Conservation (phyloP, 768 basidiomycete species). For the Macrolepiota dolichaula region DNA sequence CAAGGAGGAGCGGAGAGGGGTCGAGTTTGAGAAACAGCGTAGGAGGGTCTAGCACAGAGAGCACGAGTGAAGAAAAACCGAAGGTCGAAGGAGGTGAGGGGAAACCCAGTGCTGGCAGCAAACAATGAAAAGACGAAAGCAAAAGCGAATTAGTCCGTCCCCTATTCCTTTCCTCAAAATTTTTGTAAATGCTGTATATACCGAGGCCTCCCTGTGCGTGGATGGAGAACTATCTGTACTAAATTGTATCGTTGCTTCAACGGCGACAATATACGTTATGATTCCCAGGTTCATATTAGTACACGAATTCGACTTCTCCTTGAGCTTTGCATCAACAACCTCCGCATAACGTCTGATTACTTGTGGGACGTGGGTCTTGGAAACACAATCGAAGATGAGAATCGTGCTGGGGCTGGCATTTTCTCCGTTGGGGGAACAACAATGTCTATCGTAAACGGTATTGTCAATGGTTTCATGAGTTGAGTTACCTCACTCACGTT, state of each 20-base stretch:
- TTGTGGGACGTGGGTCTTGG: neutral
- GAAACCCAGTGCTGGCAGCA: too few species aligned
- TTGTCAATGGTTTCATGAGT: neutral
- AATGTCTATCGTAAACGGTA: neutral
- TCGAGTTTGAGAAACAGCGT: neutral
- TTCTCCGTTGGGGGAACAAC: neutral
- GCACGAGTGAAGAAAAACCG: neutral
- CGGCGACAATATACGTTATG: too few species aligned
- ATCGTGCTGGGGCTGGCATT: neutral
- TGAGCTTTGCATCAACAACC: neutral
- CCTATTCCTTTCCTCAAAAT: neutral
- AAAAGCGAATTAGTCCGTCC: too few species aligned
- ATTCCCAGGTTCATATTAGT: too few species aligned
- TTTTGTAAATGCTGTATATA: neutral
- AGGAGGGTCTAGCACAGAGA: too few species aligned
- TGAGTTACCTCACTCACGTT: neutral
- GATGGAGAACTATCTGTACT: too few species aligned
- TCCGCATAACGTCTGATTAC: neutral
- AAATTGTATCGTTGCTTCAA: too few species aligned
- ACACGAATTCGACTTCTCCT: neutral
- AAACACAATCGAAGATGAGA: neutral
- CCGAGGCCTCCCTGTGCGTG: too few species aligned
- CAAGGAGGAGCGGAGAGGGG: too few species aligned
- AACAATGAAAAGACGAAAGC: too few species aligned
- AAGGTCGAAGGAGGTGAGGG: neutral